These are phyloP conservation scores for Castanea crenata DNA, from an alignment of 306 rosid genomes.

Conservation along the genomic window DNA sequence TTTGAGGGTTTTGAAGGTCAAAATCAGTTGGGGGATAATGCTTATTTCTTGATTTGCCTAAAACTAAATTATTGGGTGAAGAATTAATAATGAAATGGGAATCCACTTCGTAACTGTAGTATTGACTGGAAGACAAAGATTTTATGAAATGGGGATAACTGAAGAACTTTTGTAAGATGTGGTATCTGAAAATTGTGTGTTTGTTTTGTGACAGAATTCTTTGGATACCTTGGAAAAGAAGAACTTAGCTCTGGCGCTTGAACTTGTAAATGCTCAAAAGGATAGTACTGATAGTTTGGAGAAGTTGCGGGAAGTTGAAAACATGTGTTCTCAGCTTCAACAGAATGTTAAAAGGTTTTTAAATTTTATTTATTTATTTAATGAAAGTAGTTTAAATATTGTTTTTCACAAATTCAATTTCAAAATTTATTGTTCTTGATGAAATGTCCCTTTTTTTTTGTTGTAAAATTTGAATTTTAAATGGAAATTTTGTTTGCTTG, in stretches of 20 bases:
- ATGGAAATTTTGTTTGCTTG: background rate
- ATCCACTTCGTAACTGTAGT: background rate
- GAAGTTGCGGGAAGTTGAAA: slow-evolving; percentile 69
- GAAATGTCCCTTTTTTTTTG: background rate
- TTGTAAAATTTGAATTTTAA: background rate
- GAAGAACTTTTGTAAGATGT: background rate
- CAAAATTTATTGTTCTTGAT: background rate
- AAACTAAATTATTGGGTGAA: background rate
- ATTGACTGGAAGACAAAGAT: background rate
- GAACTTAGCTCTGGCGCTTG: slow-evolving; percentile 49
- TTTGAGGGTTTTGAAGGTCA: background rate
- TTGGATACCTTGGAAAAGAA: slow-evolving; percentile 72
- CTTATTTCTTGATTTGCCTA: background rate
- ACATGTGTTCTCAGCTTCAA: slow-evolving; percentile 66
- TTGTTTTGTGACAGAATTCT: slow-evolving; percentile 47
- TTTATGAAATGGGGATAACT: background rate
- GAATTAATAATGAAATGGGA: background rate
- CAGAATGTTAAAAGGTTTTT: slow-evolving; percentile 64
- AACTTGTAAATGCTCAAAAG: slow-evolving; percentile 58
- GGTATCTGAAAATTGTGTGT: slow-evolving; percentile 17
- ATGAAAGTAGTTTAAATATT: background rate
- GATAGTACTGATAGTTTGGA: slow-evolving; percentile 40
- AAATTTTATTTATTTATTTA: background rate
- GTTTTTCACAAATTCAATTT: background rate
- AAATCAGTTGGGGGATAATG: background rate